Evolutionary conservation across 2,329 filamentous ascomycete genomes (phyloP).

Genomic region (Pseudocercospora cruenta): DNA sequence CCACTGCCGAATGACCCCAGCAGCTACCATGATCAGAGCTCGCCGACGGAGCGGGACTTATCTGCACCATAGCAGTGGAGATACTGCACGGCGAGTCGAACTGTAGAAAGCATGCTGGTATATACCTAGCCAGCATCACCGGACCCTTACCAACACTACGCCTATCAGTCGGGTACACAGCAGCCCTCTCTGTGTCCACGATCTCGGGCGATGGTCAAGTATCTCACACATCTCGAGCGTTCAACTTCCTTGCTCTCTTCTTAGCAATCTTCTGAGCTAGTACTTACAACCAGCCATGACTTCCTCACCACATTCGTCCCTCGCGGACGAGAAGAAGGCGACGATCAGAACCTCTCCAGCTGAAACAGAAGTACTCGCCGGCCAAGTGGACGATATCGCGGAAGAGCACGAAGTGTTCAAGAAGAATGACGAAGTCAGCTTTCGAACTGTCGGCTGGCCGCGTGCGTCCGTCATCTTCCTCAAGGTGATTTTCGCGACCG

Average conservation of each 20-base stretch:
- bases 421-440: slow-evolving; percentile 53
- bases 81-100: not conserved
- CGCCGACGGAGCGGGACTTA: not conserved
- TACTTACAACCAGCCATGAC: slow-evolving; percentile 2
- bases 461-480: slow-evolving; percentile 57
- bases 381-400: slow-evolving; percentile 31
- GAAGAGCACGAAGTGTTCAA: slow-evolving; percentile 55
- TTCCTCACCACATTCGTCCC: not conserved
- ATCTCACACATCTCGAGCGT: not conserved
- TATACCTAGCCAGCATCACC: not conserved
- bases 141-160: not conserved
- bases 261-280: too few species aligned
- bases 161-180: slow-evolving; percentile 4
- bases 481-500: slow-evolving; percentile 56
- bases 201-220: not conserved
- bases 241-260: not conserved
- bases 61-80: not conserved
- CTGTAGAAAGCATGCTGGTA: not conserved
- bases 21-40: not conserved
- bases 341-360: not conserved
- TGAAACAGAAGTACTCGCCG: slow-evolving; percentile 12
- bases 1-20: not conserved
- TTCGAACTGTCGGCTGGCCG: slow-evolving; percentile 59
- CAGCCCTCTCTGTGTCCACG: not conserved
- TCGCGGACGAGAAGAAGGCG: slow-evolving; percentile 5